Conservation (phyloP, 2,329 filamentous ascomycete genomes). For the Sporothrix humicola region DNA sequence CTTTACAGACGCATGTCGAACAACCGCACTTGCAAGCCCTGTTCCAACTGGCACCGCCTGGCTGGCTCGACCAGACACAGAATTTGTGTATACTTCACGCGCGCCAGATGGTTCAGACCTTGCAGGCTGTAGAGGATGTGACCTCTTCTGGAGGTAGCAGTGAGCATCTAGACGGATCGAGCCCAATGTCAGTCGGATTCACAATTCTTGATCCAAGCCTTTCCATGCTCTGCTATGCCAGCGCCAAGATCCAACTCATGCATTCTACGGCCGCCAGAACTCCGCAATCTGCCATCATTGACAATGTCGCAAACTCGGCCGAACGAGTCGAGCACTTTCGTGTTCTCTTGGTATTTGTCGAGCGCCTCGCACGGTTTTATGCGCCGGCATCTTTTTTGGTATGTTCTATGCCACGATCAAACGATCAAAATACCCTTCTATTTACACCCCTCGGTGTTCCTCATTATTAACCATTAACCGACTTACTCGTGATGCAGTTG, state of each 20-base stretch:
- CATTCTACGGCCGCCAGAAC: neutral
- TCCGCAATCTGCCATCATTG: neutral
- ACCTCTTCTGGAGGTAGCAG: neutral
- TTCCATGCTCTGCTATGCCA: slow-evolving; percentile 17
- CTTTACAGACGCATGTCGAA: slow-evolving; percentile 8
- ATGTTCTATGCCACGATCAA: neutral
- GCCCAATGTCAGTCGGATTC: neutral
- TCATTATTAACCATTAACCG: neutral
- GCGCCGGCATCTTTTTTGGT: slow-evolving; percentile 1
- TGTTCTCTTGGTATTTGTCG: neutral
- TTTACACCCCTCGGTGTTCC: neutral
- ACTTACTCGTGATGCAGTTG: neutral
- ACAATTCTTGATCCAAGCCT: slow-evolving; percentile 11
- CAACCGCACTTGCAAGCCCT: neutral
- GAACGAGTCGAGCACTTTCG: slow-evolving; percentile 6
- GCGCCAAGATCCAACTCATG: slow-evolving; percentile 16
- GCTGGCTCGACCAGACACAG: slow-evolving; percentile 13
- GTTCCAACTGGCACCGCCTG: neutral
- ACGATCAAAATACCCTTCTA: neutral
- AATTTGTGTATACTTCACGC: slow-evolving; percentile 2
- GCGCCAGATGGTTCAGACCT: slow-evolving; percentile 5
- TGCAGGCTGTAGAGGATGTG: slow-evolving; percentile 6
- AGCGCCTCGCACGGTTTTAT: slow-evolving; percentile 11
- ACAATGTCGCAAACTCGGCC: neutral
- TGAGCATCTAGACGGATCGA: neutral